phyloP scores from a whole-genome alignment of 2,329 filamentous ascomycete genomes.

The Lizonia empirigonia region DNA sequence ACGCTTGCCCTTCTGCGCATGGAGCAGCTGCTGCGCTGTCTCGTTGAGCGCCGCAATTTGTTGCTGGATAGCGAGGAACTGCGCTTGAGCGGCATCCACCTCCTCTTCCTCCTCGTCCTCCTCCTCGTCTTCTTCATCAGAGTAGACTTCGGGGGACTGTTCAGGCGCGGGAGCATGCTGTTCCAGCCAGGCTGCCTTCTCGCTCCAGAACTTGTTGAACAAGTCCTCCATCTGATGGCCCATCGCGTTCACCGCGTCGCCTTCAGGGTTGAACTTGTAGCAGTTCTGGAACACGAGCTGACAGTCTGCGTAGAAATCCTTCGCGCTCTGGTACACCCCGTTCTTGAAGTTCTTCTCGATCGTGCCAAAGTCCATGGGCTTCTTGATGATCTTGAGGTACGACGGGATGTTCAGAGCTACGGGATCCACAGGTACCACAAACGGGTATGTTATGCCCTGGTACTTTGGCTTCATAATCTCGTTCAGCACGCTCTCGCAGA shows the following conservation, averaged over 20 bases:
- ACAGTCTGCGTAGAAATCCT: constrained; percentile 85
- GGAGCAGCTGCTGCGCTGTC: constrained; percentile 63
- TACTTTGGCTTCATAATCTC: constrained; percentile 80
- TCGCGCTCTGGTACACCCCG: constrained; percentile 79
- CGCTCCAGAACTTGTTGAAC: constrained; percentile 76
- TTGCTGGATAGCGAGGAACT: constrained; percentile 60
- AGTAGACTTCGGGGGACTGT: constrained; percentile 61
- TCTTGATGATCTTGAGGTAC: constrained; percentile 93
- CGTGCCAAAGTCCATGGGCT: constrained; percentile 93
- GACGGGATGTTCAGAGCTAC: constrained; percentile 91
- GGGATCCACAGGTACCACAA: constrained; percentile 85
- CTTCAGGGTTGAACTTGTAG: constrained; percentile 85
- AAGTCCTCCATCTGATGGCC: constrained; percentile 75
- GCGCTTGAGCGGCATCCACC: constrained; percentile 50
- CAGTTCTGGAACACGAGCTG: constrained; percentile 87
- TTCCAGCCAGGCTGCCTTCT: constrained; percentile 81
- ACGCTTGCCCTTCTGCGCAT: constrained; percentile 57
- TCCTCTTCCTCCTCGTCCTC: constrained; percentile 70
- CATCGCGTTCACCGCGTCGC: constrained; percentile 73
- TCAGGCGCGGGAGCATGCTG: constrained; percentile 72
- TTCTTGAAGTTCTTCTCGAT: constrained; percentile 76
- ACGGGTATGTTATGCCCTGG: constrained; percentile 70
- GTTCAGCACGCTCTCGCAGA: constrained; percentile 80
- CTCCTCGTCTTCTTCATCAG: constrained; percentile 68
- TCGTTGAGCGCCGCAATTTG: constrained; percentile 71